Evolutionary conservation across 352 stramenopile species (phyloP).

Genomic region (Pythium brassicae): DNA sequence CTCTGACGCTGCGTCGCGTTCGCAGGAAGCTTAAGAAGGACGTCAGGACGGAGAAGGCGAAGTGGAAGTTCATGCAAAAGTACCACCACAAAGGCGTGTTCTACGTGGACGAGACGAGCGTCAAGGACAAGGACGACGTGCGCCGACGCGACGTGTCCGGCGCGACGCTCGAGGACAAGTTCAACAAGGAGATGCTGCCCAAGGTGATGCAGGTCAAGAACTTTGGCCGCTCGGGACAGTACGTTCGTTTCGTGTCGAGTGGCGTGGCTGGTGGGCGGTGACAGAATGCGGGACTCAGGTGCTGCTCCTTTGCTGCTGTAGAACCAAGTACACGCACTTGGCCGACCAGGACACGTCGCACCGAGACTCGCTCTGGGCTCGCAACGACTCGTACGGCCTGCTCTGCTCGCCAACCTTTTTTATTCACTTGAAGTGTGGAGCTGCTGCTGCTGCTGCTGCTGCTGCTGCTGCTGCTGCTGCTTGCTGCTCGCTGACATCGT

Average conservation of each 20-base stretch:
- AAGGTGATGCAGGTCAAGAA: constrained; percentile 98
- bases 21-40: constrained; percentile 81
- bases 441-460: no score
- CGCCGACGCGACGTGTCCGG: constrained; percentile 87
- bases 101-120: constrained; percentile 95
- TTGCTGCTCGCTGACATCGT: neutral
- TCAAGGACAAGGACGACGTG: constrained; percentile 87
- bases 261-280: neutral
- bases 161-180: constrained; percentile 91
- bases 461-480: neutral
- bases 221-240: constrained; percentile 95
- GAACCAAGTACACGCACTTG: constrained; percentile 98
- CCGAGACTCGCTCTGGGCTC: constrained; percentile 74
- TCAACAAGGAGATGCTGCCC: constrained; percentile 92
- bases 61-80: constrained; percentile 96
- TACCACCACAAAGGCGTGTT: constrained; percentile 99
- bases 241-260: constrained; percentile 11
- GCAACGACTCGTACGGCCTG: constrained; percentile 64
- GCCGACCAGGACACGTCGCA: constrained; percentile 95
- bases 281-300: neutral
- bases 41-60: constrained; percentile 74
- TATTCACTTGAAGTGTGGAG: no score
- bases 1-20: neutral
- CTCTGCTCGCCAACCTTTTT: no score
- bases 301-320: constrained; percentile 11